Percentiles rank a stretch among this genome's conserved stretches.
Evolutionary conservation across 2,329 filamentous ascomycete genomes (phyloP).

Genomic region (Huntiella abstrusa): DNA sequence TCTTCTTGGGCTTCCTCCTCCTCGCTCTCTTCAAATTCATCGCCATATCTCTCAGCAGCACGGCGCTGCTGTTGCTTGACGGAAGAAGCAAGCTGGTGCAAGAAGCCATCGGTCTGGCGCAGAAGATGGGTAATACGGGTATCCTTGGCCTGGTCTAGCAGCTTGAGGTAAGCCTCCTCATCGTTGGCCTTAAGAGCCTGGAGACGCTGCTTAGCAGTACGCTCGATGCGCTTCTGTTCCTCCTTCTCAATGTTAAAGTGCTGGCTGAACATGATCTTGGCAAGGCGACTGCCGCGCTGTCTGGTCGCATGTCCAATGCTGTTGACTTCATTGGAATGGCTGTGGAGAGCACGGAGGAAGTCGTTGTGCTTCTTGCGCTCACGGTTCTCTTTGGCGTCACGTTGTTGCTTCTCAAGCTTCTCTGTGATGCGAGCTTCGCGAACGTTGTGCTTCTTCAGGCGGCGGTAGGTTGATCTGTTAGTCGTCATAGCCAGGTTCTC

Average conservation of each 20-base stretch:
- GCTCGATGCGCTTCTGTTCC: slow-evolving; percentile 94
- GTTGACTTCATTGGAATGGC: slow-evolving; percentile 61
- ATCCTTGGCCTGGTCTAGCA: slow-evolving; percentile 96
- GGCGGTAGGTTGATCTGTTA: slow-evolving; percentile 74
- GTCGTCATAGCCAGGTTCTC: slow-evolving; percentile 96
- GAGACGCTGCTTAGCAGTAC: slow-evolving; percentile 97
- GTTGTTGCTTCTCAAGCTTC: slow-evolving; percentile 97
- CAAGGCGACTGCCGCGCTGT: slow-evolving; percentile 65
- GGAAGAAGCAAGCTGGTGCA: slow-evolving; percentile 84
- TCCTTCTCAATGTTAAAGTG: slow-evolving; percentile 97
- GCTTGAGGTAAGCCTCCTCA: slow-evolving; percentile 94
- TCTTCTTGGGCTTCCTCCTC: slow-evolving; percentile 49
- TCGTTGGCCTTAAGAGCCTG: slow-evolving; percentile 98
- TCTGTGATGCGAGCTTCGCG: slow-evolving; percentile 93
- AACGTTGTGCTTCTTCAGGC: slow-evolving; percentile 92
- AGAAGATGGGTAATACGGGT: slow-evolving; percentile 96
- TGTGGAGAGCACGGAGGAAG: slow-evolving; percentile 71
- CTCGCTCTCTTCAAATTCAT: slow-evolving; percentile 30
- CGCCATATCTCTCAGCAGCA: slow-evolving; percentile 60
- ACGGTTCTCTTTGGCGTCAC: slow-evolving; percentile 82
- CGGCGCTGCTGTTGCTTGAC: slow-evolving; percentile 87
- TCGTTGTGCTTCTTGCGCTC: slow-evolving; percentile 96
- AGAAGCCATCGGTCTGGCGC: slow-evolving; percentile 91
- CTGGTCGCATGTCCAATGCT: slow-evolving; percentile 48
- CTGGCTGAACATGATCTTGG: slow-evolving; percentile 71